Conservation (phyloP, 306 rosid genomes). For the Sicyos baderoa region DNA sequence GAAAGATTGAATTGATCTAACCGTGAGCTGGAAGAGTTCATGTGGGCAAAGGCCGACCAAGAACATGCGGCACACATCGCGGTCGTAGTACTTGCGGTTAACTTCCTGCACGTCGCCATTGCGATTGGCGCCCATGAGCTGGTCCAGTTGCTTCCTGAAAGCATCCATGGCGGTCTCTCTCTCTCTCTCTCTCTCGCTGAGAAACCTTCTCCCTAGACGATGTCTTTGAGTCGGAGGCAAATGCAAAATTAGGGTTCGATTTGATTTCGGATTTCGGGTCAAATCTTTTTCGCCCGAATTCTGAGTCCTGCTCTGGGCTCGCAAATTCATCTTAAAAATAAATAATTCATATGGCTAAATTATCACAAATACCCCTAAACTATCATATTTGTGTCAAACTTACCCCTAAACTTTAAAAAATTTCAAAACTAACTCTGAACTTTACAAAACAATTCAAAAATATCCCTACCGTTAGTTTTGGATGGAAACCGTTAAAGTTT, state of each 20-base stretch:
- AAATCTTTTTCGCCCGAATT: background rate
- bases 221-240: slow-evolving; percentile 6
- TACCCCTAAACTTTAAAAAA: no score
- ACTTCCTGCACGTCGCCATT: slow-evolving; percentile 98
- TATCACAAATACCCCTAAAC: no score
- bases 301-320: no score
- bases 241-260: slow-evolving; percentile 15
- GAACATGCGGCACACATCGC: slow-evolving; percentile 89
- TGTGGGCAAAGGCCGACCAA: slow-evolving; percentile 98
- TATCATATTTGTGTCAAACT: no score
- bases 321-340: no score
- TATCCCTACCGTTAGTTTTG: no score
- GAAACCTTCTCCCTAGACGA: slow-evolving; percentile 7
- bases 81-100: slow-evolving; percentile 90
- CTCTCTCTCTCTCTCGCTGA: background rate
- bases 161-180: slow-evolving; percentile 58
- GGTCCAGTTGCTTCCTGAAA: slow-evolving; percentile 91
- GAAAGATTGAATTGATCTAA: slow-evolving; percentile 17
- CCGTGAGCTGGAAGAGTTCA: slow-evolving; percentile 94
- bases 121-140: slow-evolving; percentile 95
- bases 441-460: no score
- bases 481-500: no score
- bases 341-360: no score
- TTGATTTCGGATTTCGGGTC: slow-evolving; percentile 11
- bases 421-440: no score